These are phyloP conservation scores for Metarhizium album DNA, from an alignment of 2,329 filamentous ascomycete genomes.

Conservation along the genomic window DNA sequence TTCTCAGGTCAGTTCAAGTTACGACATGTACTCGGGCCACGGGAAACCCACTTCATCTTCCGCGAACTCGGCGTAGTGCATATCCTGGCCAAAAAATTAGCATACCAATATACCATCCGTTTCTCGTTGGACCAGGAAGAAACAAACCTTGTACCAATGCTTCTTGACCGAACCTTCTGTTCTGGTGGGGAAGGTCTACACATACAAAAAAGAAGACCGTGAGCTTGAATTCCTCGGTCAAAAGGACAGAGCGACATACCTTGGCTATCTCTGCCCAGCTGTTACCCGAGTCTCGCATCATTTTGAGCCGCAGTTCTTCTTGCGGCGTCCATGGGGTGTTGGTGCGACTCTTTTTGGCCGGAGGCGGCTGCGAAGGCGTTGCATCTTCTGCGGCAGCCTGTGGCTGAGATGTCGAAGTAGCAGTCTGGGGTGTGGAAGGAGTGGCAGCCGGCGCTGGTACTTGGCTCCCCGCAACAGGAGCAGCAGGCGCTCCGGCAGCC, in stretches of 20 bases:
- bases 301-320: conserved; percentile 85
- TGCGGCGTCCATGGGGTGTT: conserved; percentile 97
- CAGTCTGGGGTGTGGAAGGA: conserved; percentile 20
- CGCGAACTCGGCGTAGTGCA: conserved; percentile 98
- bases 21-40: conserved; percentile 1
- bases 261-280: conserved; percentile 99
- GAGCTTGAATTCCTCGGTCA: neutral
- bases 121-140: neutral
- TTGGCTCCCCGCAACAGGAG: conserved; percentile 22
- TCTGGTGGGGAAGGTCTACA: conserved; percentile 75
- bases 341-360: conserved; percentile 86
- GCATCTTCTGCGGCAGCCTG: conserved; percentile 21
- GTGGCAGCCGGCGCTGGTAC: conserved; percentile 20
- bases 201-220: neutral
- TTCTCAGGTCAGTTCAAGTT: conserved; percentile 11
- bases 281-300: conserved; percentile 84
- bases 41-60: conserved; percentile 72
- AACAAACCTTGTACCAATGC: conserved; percentile 90
- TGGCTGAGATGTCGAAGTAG: conserved; percentile 15
- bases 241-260: conserved; percentile 47
- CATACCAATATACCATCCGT: conserved; percentile 1
- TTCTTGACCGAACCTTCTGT: conserved; percentile 99
- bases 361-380: conserved; percentile 32
- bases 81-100: conserved; percentile 50
- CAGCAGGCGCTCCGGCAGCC: conserved; percentile 21